A percentile compares a stretch with the other conserved stretches of the same genome.
Conservation (phyloP, 2,329 filamentous ascomycete species). For the Monosporascus sp. region DNA sequence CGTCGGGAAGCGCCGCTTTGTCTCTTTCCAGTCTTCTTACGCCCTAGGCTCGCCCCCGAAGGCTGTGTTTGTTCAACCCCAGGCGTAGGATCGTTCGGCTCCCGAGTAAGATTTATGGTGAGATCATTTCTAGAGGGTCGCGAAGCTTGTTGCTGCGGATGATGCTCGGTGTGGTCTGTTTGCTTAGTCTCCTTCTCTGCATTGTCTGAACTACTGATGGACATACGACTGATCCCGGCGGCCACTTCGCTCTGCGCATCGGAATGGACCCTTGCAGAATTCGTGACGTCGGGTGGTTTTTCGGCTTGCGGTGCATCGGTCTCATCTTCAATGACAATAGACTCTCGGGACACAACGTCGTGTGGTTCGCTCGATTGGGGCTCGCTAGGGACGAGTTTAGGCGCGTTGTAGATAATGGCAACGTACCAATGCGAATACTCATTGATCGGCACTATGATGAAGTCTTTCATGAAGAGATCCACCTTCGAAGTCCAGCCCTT, state of each 20-base stretch:
- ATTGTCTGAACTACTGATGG: constrained; percentile 15
- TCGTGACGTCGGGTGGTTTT: background rate
- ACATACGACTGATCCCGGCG: constrained; percentile 21
- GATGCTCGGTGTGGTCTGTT: constrained; percentile 5
- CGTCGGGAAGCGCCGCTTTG: constrained; percentile 30
- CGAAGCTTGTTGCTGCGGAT: constrained; percentile 4
- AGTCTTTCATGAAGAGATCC: constrained; percentile 81
- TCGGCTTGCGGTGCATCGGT: constrained; percentile 3
- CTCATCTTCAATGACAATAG: constrained; percentile 8
- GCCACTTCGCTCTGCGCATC: constrained; percentile 12
- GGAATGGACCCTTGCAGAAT: background rate
- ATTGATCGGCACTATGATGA: constrained; percentile 88
- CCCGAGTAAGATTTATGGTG: constrained; percentile 9
- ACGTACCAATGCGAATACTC: constrained; percentile 88
- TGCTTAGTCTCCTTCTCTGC: constrained; percentile 14
- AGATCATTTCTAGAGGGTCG: constrained; percentile 1
- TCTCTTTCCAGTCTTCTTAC: constrained; percentile 29
- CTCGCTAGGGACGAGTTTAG: constrained; percentile 46
- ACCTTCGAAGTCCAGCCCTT: constrained; percentile 82
- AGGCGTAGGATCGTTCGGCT: constrained; percentile 5
- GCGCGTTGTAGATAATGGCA: constrained; percentile 88
- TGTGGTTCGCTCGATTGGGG: constrained; percentile 1
- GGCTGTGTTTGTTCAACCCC: constrained; percentile 9
- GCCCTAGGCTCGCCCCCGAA: constrained; percentile 11
- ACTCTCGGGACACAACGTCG: constrained; percentile 1